A percentile compares a stretch with the other conserved stretches of the same genome.
These are phyloP conservation scores for Kluyveromyces nonfermentans DNA, from an alignment of 805 yeast genomes.

Conservation along the genomic window DNA sequence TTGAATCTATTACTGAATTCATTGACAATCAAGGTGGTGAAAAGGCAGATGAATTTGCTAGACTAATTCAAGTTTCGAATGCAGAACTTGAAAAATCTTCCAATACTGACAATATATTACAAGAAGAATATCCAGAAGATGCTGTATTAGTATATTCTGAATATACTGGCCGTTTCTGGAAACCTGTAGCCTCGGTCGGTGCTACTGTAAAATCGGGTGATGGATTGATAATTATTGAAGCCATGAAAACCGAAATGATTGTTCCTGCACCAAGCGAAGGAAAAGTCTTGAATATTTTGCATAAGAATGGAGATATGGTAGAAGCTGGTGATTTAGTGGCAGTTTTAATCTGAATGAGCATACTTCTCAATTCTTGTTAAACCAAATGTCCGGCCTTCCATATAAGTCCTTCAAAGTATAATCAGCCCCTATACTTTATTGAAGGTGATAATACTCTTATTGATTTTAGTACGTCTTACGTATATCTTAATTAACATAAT, in stretches of 20 bases:
- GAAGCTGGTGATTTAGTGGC: slow-evolving; percentile 95
- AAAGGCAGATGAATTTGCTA: slow-evolving; percentile 76
- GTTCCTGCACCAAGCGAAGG: slow-evolving; percentile 66
- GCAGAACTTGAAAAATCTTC: slow-evolving; percentile 55
- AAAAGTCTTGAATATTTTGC: slow-evolving; percentile 62
- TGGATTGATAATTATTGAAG: slow-evolving; percentile 83
- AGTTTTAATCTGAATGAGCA: slow-evolving; percentile 35
- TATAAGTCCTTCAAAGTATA: background rate
- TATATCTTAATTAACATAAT: too few species aligned
- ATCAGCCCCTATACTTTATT: background rate
- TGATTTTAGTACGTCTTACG: background rate
- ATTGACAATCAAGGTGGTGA: slow-evolving; percentile 65
- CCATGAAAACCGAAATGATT: slow-evolving; percentile 97
- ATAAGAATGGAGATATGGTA: slow-evolving; percentile 88
- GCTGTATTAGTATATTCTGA: slow-evolving; percentile 87
- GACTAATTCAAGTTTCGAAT: slow-evolving; percentile 71
- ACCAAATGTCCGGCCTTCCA: too few species aligned
- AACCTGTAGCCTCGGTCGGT: slow-evolving; percentile 72
- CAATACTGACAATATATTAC: slow-evolving; percentile 35
- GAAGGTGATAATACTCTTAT: background rate
- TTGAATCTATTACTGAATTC: slow-evolving; percentile 62
- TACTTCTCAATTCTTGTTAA: background rate
- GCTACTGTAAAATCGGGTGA: slow-evolving; percentile 66
- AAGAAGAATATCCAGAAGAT: slow-evolving; percentile 59
- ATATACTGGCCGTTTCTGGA: slow-evolving; percentile 97